These are phyloP conservation scores for Calophaca sinica DNA, from an alignment of 306 rosid species.

Conservation along the genomic window DNA sequence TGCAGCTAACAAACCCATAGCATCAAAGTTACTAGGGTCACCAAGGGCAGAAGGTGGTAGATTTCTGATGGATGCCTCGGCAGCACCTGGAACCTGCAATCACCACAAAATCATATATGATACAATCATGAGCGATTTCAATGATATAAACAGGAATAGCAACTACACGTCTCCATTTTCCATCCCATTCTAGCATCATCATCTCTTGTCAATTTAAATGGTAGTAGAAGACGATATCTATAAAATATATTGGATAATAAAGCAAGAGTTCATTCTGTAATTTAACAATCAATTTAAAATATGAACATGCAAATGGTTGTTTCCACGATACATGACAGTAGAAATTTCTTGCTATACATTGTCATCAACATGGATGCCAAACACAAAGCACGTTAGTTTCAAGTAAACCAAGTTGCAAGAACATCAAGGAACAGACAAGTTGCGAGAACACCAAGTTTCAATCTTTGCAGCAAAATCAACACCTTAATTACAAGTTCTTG, in stretches of 20 bases:
- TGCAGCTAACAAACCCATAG: conserved; percentile 77
- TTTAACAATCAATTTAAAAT: conserved; percentile 5
- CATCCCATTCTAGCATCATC: conserved; percentile 17
- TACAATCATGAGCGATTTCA: conserved; percentile 7
- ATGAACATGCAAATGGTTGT: neutral
- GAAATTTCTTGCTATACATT: conserved; percentile 3
- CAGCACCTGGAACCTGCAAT: conserved; percentile 88
- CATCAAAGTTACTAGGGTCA: conserved; percentile 89
- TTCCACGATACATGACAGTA: neutral
- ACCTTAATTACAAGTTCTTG: neutral
- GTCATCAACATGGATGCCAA: conserved; percentile 19
- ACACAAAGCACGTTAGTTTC: conserved; percentile 9
- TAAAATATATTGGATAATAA: conserved; percentile 27
- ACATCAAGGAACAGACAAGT: neutral
- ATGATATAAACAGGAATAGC: neutral
- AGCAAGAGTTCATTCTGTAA: neutral
- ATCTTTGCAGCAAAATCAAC: conserved; percentile 7
- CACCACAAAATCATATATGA: conserved; percentile 36
- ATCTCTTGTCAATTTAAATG: conserved; percentile 3
- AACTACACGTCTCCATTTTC: conserved; percentile 6
- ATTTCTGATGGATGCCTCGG: conserved; percentile 82
- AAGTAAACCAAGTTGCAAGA: conserved; percentile 34
- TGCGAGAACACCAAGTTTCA: neutral
- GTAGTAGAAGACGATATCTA: conserved; percentile 13
- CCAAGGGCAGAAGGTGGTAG: conserved; percentile 97